Percentiles rank a stretch among this genome's conserved stretches.
Conservation (phyloP, 1,284 basidiomycete species). For the Puccinia hordei region DNA sequence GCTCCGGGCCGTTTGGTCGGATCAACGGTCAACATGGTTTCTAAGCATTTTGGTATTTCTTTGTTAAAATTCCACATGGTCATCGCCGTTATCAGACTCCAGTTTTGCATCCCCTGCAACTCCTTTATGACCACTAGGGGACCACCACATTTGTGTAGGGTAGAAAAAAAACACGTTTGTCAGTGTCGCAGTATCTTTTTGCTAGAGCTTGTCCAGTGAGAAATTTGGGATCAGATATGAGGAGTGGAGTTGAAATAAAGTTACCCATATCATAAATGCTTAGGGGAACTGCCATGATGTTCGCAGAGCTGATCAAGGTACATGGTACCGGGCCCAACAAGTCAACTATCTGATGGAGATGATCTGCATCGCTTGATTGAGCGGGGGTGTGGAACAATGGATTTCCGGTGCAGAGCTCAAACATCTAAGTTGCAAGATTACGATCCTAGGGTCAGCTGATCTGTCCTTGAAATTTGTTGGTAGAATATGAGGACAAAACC, state of each 20-base stretch:
- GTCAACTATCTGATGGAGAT: conserved; percentile 97
- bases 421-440: conserved; percentile 77
- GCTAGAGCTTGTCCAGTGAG: conserved; percentile 59
- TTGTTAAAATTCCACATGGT: conserved; percentile 83
- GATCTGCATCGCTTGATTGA: conserved; percentile 94
- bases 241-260: conserved; percentile 53
- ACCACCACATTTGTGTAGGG: too few species aligned
- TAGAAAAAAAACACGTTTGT: too few species aligned
- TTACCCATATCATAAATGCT: conserved; percentile 90
- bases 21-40: conserved; percentile 85
- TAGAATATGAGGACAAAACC: too few species aligned
- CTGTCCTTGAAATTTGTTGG: too few species aligned
- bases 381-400: conserved; percentile 86
- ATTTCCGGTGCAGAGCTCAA: conserved; percentile 82
- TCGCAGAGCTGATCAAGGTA: conserved; percentile 81
- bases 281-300: conserved; percentile 86
- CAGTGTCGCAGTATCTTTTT: too few species aligned
- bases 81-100: conserved; percentile 68
- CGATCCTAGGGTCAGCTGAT: not conserved
- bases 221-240: too few species aligned
- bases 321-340: conserved; percentile 86
- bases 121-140: too few species aligned
- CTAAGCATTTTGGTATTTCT: conserved; percentile 79
- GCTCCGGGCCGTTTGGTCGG: conserved; percentile 82
- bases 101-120: too few species aligned